These are phyloP conservation scores for Apophysomyces trapeziformis DNA, from an alignment of 371 early-diverging fungal genomes.

Conservation along the genomic window DNA sequence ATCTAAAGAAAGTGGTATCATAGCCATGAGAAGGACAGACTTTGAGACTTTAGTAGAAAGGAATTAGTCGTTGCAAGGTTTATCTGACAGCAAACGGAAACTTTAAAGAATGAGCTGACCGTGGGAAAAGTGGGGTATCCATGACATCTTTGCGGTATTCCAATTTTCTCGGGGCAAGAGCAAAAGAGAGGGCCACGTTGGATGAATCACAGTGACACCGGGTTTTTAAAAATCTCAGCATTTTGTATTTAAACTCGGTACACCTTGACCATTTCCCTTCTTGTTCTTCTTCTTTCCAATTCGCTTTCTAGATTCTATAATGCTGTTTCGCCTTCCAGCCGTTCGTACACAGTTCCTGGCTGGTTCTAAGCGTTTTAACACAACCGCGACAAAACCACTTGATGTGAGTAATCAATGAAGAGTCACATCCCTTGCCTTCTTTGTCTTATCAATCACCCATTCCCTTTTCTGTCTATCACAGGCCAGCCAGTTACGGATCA, in stretches of 20 bases:
- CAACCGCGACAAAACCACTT: constrained; percentile 16
- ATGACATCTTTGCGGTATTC: too few relatives aligned
- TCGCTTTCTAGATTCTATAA: not conserved
- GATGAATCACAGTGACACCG: constrained; percentile 7
- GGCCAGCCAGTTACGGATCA: constrained; percentile 55
- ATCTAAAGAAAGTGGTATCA: not conserved
- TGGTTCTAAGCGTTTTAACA: constrained; percentile 27
- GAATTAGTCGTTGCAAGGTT: not conserved
- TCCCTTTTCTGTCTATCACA: constrained; percentile 17
- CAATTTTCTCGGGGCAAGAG: too few relatives aligned
- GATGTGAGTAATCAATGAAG: constrained; percentile 14
- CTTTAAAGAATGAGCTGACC: not conserved
- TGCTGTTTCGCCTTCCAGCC: constrained; percentile 15
- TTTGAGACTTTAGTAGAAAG: too few relatives aligned
- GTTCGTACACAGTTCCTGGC: constrained; percentile 12
- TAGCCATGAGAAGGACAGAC: not conserved
- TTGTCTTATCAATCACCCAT: too few relatives aligned
- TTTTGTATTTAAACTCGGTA: constrained; percentile 1
- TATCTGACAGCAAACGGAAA: not conserved
- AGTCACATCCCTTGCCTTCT: not conserved
- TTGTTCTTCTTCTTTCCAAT: not conserved
- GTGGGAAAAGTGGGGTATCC: not conserved
- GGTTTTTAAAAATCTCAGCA: constrained; percentile 31
- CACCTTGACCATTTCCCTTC: not conserved
- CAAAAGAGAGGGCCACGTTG: too few relatives aligned